A percentile compares a stretch with the other conserved stretches of the same genome.
phyloP scores from a whole-genome alignment of 2,329 filamentous ascomycete genomes.

The Neophaeococcomyces mojaviensis region DNA sequence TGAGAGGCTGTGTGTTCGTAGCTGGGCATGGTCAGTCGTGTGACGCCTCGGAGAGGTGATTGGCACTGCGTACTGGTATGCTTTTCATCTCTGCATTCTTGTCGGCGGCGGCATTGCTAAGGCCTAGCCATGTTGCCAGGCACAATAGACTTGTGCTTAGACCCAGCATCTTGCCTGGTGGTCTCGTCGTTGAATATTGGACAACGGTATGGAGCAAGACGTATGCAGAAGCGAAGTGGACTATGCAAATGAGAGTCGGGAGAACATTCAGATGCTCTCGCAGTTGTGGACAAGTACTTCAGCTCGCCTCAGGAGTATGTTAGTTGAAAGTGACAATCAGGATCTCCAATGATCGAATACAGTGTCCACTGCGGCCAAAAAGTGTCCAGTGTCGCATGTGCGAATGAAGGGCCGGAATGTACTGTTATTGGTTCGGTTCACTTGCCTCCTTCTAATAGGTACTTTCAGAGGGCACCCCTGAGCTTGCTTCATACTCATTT shows the following conservation, averaged over 20 bases:
- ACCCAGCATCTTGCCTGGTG: conserved; percentile 4
- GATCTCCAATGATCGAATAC: too few species aligned
- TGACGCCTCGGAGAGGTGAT: conserved; percentile 12
- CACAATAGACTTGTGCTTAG: background rate
- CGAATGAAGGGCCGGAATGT: too few species aligned
- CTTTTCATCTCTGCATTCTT: conserved; percentile 52
- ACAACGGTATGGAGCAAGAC: background rate
- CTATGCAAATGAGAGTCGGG: background rate
- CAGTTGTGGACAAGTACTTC: background rate
- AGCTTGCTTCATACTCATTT: too few species aligned
- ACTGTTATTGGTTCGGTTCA: too few species aligned
- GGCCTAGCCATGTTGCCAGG: conserved; percentile 29
- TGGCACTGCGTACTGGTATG: conserved; percentile 50
- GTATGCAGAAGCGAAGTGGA: background rate
- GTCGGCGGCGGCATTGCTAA: conserved; percentile 37
- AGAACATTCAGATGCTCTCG: conserved; percentile 8
- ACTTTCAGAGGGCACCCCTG: too few species aligned
- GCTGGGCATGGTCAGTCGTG: conserved; percentile 41
- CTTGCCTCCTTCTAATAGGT: conserved; percentile 15
- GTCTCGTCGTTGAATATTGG: background rate
- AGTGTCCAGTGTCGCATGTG: too few species aligned
- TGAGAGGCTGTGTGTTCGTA: conserved; percentile 77
- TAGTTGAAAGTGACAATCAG: too few species aligned
- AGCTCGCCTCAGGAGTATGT: too few species aligned
- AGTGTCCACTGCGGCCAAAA: too few species aligned